These are phyloP conservation scores for Fusarium abutilonis DNA, from an alignment of 2,329 filamentous ascomycete species.

Conservation along the genomic window DNA sequence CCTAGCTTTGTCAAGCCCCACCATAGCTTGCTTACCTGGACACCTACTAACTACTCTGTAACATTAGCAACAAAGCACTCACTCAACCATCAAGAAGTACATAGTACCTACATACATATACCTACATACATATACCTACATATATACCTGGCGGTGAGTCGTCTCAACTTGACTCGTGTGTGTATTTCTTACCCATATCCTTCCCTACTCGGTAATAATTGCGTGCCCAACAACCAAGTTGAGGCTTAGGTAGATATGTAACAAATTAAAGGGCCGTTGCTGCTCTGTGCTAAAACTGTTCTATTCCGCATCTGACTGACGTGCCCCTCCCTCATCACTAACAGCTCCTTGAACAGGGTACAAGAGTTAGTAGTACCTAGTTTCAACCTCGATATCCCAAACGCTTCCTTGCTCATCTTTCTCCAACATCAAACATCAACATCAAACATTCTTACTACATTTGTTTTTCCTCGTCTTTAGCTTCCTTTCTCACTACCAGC, in stretches of 20 bases:
- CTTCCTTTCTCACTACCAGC: not conserved
- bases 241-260: not conserved
- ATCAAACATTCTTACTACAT: conserved; percentile 23
- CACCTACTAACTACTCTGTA: too few species aligned
- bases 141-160: not conserved
- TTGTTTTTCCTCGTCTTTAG: conserved; percentile 19
- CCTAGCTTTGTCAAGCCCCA: conserved; percentile 2
- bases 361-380: too few species aligned
- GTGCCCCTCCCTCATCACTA: conserved; percentile 36
- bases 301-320: conserved; percentile 39
- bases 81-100: not conserved
- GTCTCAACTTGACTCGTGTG: not conserved
- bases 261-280: conserved; percentile 4
- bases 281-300: conserved; percentile 12
- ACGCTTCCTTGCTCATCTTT: conserved; percentile 29
- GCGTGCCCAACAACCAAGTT: conserved; percentile 6
- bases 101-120: too few species aligned
- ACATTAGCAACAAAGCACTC: too few species aligned
- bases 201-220: not conserved
- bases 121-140: too few species aligned
- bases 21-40: not conserved
- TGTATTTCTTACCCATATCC: not conserved
- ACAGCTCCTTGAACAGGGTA: conserved; percentile 6
- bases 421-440: conserved; percentile 3
- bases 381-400: conserved; percentile 4